These are phyloP conservation scores for Cucumis variabilis DNA, from an alignment of 331 rosid species.

Conservation along the genomic window DNA sequence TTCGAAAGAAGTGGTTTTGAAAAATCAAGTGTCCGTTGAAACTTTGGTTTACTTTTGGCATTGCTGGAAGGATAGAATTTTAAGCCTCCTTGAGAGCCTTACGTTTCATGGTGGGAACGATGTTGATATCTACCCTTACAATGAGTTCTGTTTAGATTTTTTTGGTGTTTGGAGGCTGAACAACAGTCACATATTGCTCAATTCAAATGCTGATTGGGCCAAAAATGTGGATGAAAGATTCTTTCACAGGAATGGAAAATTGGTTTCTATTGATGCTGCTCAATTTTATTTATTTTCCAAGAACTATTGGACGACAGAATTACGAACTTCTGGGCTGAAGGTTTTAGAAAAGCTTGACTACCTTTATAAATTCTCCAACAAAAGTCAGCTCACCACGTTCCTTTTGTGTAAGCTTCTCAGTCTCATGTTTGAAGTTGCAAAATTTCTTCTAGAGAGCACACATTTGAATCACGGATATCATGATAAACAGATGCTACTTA, in stretches of 20 bases:
- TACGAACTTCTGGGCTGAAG: constrained; percentile 49
- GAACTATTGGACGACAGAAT: constrained; percentile 62
- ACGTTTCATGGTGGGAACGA: constrained; percentile 42
- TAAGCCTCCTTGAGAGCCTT: constrained; percentile 44
- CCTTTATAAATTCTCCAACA: constrained; percentile 35
- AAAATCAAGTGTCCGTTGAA: constrained; percentile 49
- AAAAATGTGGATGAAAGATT: constrained; percentile 35
- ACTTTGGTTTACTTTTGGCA: constrained; percentile 71
- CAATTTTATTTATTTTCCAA: constrained; percentile 44
- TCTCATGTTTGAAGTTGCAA: constrained; percentile 49
- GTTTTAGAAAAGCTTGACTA: constrained; percentile 56
- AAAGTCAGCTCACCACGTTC: constrained; percentile 26
- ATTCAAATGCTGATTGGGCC: constrained; percentile 68
- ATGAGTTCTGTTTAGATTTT: constrained; percentile 53
- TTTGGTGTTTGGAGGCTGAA: constrained; percentile 59
- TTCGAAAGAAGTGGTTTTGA: constrained; percentile 40
- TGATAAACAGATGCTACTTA: constrained; percentile 31
- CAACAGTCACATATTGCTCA: constrained; percentile 47
- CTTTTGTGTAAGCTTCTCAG: constrained; percentile 42
- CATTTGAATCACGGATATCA: constrained; percentile 22
- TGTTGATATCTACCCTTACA: constrained; percentile 33
- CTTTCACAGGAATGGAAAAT: constrained; percentile 38
- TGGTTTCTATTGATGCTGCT: constrained; percentile 46
- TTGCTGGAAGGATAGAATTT: constrained; percentile 61
- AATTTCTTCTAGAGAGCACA: constrained; percentile 46